A percentile compares a stretch with the other conserved stretches of the same genome.
These are phyloP conservation scores for Rhizopogon vesiculosus DNA, from an alignment of 768 basidiomycete genomes.

Conservation along the genomic window DNA sequence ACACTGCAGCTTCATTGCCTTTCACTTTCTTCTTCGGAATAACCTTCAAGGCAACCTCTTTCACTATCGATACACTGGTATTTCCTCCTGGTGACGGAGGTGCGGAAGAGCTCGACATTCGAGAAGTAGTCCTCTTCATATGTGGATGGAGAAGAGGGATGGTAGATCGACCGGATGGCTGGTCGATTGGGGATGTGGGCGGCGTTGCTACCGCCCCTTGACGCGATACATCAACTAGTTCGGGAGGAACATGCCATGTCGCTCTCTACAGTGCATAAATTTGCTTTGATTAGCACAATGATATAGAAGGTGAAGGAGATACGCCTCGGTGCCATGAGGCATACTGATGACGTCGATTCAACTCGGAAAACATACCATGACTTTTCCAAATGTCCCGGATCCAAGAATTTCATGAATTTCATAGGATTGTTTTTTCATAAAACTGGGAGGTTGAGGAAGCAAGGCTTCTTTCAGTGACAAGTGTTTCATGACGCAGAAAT, in stretches of 20 bases:
- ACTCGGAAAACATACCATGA: conserved; percentile 52
- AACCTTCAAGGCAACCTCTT: conserved; percentile 84
- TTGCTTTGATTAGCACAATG: background rate
- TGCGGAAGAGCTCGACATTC: conserved; percentile 16
- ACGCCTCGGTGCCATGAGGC: background rate
- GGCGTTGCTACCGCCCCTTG: conserved; percentile 49
- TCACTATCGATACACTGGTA: conserved; percentile 34
- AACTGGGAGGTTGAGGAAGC: conserved; percentile 81
- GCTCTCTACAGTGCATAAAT: conserved; percentile 43
- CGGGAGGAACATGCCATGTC: conserved; percentile 72
- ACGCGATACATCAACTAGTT: conserved; percentile 51
- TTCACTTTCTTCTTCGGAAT: conserved; percentile 96
- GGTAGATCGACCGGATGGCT: conserved; percentile 14
- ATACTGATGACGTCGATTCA: background rate
- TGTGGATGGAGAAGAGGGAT: conserved; percentile 26
- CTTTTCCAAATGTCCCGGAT: conserved; percentile 86
- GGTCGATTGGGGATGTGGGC: conserved; percentile 13
- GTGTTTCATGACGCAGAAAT: conserved; percentile 21
- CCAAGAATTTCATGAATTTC: conserved; percentile 72
- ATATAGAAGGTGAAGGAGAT: background rate
- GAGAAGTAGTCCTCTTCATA: conserved; percentile 20
- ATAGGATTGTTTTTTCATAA: conserved; percentile 81
- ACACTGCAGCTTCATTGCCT: conserved; percentile 83
- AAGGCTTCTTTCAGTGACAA: conserved; percentile 50
- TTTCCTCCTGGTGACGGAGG: conserved; percentile 14